A percentile compares a stretch with the other conserved stretches of the same genome.
Conservation (phyloP, 768 basidiomycete genomes). For the Mycena filopes region DNA sequence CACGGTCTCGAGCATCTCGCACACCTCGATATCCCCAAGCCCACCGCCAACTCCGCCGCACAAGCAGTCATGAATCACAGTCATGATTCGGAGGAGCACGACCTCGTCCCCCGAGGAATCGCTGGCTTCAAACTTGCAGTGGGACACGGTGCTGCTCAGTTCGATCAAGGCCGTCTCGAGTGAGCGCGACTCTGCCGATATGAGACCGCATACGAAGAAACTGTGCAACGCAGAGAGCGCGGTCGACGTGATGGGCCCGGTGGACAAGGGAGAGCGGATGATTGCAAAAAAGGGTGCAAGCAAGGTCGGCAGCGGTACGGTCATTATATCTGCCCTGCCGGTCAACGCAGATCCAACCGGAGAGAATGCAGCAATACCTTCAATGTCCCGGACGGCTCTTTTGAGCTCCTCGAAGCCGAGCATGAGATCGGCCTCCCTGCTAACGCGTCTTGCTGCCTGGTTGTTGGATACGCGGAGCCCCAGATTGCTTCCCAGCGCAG, state of each 20-base stretch:
- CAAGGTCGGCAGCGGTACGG: slow-evolving; percentile 68
- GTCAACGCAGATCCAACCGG: slow-evolving; percentile 21
- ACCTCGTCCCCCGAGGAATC: slow-evolving; percentile 98
- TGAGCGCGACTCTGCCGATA: slow-evolving; percentile 63
- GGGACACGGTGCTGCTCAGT: slow-evolving; percentile 89
- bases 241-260: slow-evolving; percentile 96
- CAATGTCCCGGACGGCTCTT: slow-evolving; percentile 73
- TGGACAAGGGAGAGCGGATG: slow-evolving; percentile 92
- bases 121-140: slow-evolving; percentile 98
- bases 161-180: slow-evolving; percentile 79
- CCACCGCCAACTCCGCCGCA: slow-evolving; percentile 73
- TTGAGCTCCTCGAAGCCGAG: slow-evolving; percentile 89
- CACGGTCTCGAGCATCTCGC: slow-evolving; percentile 98
- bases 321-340: slow-evolving; percentile 61
- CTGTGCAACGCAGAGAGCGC: slow-evolving; percentile 89
- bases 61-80: slow-evolving; percentile 87
- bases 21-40: slow-evolving; percentile 93
- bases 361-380: slow-evolving; percentile 55
- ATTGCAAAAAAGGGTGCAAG: slow-evolving; percentile 93
- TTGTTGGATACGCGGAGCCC: slow-evolving; percentile 73
- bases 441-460: slow-evolving; percentile 59
- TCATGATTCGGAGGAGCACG: slow-evolving; percentile 90
- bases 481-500: slow-evolving; percentile 77
- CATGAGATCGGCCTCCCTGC: slow-evolving; percentile 88
- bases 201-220: slow-evolving; percentile 84